Conservation (phyloP, 306 rosid genomes). For the Carpinus viminea region DNA sequence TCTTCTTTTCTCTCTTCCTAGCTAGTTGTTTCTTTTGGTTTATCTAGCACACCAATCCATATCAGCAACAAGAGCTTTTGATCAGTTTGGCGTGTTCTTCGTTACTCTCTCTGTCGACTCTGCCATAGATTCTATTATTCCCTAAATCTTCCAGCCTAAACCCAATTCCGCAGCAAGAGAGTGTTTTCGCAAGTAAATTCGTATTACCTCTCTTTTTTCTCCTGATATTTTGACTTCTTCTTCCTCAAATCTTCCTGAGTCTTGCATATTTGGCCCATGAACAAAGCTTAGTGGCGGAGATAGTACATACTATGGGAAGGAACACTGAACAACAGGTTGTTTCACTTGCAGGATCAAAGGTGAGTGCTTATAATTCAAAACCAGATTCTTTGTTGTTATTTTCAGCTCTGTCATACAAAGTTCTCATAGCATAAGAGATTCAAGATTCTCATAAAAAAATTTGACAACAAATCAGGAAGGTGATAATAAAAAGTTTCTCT, state of each 20-base stretch:
- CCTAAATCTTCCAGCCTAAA: conserved; percentile 14
- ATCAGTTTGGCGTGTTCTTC: not conserved
- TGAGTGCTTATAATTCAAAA: conserved; percentile 30
- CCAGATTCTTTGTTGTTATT: not conserved
- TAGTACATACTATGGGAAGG: conserved; percentile 52
- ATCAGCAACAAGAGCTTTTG: not conserved
- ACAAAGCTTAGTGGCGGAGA: conserved; percentile 30
- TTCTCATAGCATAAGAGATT: conserved; percentile 9
- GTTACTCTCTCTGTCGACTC: not conserved
- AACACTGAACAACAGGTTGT: conserved; percentile 52
- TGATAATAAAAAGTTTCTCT: conserved; percentile 41
- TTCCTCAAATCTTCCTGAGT: conserved; percentile 16
- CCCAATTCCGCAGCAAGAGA: conserved; percentile 7
- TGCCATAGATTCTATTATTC: conserved; percentile 13
- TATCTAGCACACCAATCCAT: conserved; percentile 8
- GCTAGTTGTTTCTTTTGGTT: conserved; percentile 14
- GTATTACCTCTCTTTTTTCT: conserved; percentile 6
- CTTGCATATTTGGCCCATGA: conserved; percentile 8
- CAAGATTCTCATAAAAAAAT: conserved; percentile 6
- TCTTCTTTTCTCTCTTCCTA: conserved; percentile 1
- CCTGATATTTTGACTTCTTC: not conserved
- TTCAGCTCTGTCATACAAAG: not conserved
- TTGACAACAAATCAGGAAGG: conserved; percentile 46
- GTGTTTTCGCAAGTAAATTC: conserved; percentile 2
- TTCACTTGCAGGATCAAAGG: conserved; percentile 55